Base-by-base conservation (phyloP, 257 asterid species). In the Forsythia viridissima region DNA sequence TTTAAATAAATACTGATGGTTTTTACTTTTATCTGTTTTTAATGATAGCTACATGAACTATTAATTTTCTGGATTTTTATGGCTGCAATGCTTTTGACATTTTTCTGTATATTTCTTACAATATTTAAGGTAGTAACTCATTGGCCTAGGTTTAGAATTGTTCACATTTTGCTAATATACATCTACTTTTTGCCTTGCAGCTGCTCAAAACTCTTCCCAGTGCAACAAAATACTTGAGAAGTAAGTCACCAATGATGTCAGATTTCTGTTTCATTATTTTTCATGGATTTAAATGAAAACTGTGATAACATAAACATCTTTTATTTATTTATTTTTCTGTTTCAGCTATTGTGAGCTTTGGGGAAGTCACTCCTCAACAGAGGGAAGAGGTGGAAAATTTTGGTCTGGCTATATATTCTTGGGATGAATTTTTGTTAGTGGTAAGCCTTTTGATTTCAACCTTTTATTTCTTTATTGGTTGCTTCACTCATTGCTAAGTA, bases 281-380 rank as follows among this genome's bases (percentile, higher is more conserved):
- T 46, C 44, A 12, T 79, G 46, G 71, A 55, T 79, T 76, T 77
- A 80, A 74, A 76, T 71, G 76, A 55, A 16, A 69, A 44, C 21
- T 71, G 65, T 79, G 79, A 72, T 63, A 63, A 63, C 18, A 63
- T 63, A 24, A 10, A 4, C 2, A 24, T 63, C 15, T 30, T 24
- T 20, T 61, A 30, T 63, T 20, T 51, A 51, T 51, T 51, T 21
- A 68, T 79, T 8, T 34, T 79, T 82, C 79, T 20, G 39, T 73
- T 80, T 80, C 93, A 95, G 99, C 92, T 75, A 85, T 94, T 79
- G 93, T 94, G 75, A 91, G 98, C 90, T 94, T 94, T 75, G 98
- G 97, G 78, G 74, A 83, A 77, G 94, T 88, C 76, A 84, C 84
- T 79, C 80, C 98, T 71, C 84, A 89, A 51, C 97, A 91, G 82